Conservation (phyloP, 768 basidiomycete species). For the Suillus placidus region DNA sequence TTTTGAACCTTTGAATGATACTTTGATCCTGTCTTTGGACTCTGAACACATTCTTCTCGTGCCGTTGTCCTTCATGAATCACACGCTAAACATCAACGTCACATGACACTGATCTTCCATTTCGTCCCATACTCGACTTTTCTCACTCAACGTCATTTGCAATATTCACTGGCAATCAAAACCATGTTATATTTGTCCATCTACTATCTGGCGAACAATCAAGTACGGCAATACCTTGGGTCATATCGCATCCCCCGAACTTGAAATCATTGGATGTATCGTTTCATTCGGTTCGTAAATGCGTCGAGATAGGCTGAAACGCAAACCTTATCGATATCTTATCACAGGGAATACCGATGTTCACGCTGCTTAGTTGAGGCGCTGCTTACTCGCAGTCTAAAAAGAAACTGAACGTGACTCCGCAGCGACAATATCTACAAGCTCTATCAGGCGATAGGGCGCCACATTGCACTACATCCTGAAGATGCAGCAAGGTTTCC, state of each 20-base stretch:
- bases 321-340: background rate
- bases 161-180: too few species aligned
- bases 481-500: slow-evolving; percentile 58
- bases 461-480: slow-evolving; percentile 59
- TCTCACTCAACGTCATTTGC: too few species aligned
- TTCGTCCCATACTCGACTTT: too few species aligned
- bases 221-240: too few species aligned
- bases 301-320: background rate
- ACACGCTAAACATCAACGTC: too few species aligned
- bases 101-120: too few species aligned
- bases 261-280: slow-evolving; percentile 76
- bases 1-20: too few species aligned
- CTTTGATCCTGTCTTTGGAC: too few species aligned
- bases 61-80: too few species aligned
- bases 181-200: too few species aligned
- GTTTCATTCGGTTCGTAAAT: slow-evolving; percentile 67
- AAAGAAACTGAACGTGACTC: background rate
- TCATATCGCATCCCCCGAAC: slow-evolving; percentile 72
- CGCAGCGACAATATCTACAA: slow-evolving; percentile 74
- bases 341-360: slow-evolving; percentile 70
- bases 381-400: slow-evolving; percentile 8
- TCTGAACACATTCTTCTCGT: too few species aligned
- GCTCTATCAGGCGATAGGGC: slow-evolving; percentile 67
- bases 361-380: slow-evolving; percentile 60
- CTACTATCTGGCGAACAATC: too few species aligned